phyloP scores from a whole-genome alignment of 345 rosid genomes.

The Eucalyptus pauciflora region DNA sequence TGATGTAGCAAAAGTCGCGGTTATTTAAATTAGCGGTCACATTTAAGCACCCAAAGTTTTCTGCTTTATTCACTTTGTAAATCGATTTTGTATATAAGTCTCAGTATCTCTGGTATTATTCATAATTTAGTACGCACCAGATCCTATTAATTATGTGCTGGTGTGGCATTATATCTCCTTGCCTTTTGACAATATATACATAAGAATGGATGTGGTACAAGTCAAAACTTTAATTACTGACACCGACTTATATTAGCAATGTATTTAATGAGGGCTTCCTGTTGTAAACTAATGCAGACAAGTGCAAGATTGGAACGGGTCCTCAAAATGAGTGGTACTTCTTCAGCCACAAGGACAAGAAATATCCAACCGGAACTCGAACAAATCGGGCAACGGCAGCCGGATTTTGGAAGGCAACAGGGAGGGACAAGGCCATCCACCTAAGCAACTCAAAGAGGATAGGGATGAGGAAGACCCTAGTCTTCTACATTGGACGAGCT shows the following conservation, averaged over 20 bases:
- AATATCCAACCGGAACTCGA: slow-evolving; percentile 94
- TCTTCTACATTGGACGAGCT: slow-evolving; percentile 96
- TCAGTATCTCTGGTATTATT: not conserved
- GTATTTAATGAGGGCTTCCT: not conserved
- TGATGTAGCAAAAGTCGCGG: not conserved
- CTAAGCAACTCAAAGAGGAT: slow-evolving; percentile 62
- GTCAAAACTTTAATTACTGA: not conserved
- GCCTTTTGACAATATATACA: not conserved
- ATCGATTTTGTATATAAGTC: not conserved
- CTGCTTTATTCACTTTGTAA: not conserved
- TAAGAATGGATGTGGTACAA: not conserved
- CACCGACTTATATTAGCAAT: not conserved
- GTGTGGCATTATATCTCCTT: not conserved
- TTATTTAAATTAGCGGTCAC: not conserved
- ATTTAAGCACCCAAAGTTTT: not conserved
- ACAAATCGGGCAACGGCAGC: slow-evolving; percentile 96
- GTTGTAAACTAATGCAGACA: slow-evolving; percentile 34
- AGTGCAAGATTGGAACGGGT: slow-evolving; percentile 88
- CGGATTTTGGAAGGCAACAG: slow-evolving; percentile 99
- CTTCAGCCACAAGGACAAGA: slow-evolving; percentile 99
- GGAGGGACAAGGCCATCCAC: slow-evolving; percentile 94
- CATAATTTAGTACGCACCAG: not conserved
- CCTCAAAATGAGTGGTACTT: slow-evolving; percentile 98
- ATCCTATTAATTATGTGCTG: not conserved
- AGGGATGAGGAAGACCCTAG: slow-evolving; percentile 97